Percentiles rank a stretch among this genome's conserved stretches.
phyloP scores from a whole-genome alignment of 2,329 filamentous ascomycete genomes.

The Mariannaea sp. region DNA sequence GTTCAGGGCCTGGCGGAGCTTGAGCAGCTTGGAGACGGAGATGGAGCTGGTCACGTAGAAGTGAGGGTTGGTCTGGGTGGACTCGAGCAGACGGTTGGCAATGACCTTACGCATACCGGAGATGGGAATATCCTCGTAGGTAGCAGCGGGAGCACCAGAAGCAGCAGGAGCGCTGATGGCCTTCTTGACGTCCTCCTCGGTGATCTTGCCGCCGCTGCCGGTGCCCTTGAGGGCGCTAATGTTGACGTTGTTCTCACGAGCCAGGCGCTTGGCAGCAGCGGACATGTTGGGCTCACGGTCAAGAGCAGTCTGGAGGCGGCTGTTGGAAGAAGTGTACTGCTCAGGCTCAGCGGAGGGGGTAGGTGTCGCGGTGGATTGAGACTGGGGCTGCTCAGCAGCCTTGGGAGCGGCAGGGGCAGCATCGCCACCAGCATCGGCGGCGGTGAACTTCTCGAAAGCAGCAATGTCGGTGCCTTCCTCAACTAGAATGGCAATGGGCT shows the following conservation, averaged over 20 bases:
- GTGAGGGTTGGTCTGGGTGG: conserved; percentile 92
- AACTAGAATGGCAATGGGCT: conserved; percentile 96
- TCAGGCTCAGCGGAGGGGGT: conserved; percentile 59
- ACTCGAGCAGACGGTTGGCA: conserved; percentile 85
- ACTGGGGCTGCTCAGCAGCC: conserved; percentile 67
- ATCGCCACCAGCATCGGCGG: conserved; percentile 90
- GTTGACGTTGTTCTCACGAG: conserved; percentile 81
- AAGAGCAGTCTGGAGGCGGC: conserved; percentile 80
- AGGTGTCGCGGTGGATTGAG: conserved; percentile 54
- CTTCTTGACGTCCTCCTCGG: conserved; percentile 92
- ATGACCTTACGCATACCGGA: conserved; percentile 98
- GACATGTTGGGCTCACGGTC: conserved; percentile 79
- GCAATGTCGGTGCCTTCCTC: conserved; percentile 88
- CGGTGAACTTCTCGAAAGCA: conserved; percentile 85
- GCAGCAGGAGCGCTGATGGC: conserved; percentile 63
- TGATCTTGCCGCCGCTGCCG: conserved; percentile 84
- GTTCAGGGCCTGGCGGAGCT: conserved; percentile 94
- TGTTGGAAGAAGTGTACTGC: conserved; percentile 74
- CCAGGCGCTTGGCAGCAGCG: conserved; percentile 78
- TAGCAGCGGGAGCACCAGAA: conserved; percentile 62
- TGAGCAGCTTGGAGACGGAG: conserved; percentile 93
- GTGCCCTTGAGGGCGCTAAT: conserved; percentile 83
- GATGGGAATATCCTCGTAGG: conserved; percentile 83
- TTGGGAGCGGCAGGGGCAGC: conserved; percentile 64
- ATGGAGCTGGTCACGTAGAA: conserved; percentile 94